Evolutionary conservation across 768 basidiomycete species (phyloP).

Genomic region (Nidularia sp.): DNA sequence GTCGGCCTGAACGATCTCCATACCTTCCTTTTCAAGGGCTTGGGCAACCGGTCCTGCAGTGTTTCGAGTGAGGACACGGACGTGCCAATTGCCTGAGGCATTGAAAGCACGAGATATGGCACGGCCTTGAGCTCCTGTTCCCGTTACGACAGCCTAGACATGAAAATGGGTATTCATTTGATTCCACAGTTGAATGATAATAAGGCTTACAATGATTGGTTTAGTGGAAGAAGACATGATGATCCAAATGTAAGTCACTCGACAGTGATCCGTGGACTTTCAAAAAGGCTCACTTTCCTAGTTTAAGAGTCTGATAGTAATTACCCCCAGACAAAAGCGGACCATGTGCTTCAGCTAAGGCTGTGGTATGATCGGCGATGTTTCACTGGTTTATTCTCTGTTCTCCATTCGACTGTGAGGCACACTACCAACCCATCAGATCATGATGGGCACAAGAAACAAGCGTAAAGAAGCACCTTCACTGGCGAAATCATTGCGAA

Average conservation of each 20-base stretch:
- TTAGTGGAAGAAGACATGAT: neutral
- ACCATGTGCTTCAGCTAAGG: no score
- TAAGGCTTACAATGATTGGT: neutral
- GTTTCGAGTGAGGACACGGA: slow-evolving; percentile 10
- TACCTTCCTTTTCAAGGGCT: slow-evolving; percentile 3
- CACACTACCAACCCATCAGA: no score
- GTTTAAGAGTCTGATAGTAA: no score
- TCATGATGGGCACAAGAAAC: no score
- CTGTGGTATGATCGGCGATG: no score
- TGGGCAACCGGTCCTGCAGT: slow-evolving; percentile 2
- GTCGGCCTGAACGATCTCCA: slow-evolving; percentile 7
- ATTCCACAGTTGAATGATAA: neutral
- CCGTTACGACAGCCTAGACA: slow-evolving; percentile 8
- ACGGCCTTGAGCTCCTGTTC: slow-evolving; percentile 9
- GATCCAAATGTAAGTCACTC: neutral
- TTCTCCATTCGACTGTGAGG: no score
- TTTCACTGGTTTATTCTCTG: no score
- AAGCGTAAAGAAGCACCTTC: no score
- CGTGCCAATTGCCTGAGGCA: slow-evolving; percentile 9
- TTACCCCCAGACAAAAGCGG: no score
- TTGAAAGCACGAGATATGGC: slow-evolving; percentile 8
- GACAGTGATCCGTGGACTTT: no score
- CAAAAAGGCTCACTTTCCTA: no score
- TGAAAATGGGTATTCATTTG: neutral
- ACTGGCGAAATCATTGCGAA: no score